phyloP scores from a whole-genome alignment of 2,329 filamentous ascomycete species.

The Podosphaera fusca region DNA sequence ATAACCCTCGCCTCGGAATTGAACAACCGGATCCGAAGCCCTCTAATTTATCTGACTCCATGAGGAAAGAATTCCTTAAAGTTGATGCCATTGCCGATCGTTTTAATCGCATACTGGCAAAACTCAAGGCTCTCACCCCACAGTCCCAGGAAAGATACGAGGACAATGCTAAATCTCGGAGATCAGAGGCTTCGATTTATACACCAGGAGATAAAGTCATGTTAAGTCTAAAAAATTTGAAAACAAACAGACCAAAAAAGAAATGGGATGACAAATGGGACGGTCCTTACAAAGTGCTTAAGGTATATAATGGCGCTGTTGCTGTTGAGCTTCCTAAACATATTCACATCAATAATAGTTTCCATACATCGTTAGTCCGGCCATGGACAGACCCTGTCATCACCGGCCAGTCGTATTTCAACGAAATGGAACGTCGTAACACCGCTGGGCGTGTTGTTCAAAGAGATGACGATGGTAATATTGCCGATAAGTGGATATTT shows the following conservation, averaged over 20 bases:
- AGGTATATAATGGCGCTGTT: background rate
- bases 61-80: too few relatives aligned
- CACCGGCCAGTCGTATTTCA: background rate
- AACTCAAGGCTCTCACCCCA: background rate
- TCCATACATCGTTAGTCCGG: background rate
- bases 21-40: background rate
- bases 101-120: too few relatives aligned
- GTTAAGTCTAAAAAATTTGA: too few relatives aligned
- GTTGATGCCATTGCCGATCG: too few relatives aligned
- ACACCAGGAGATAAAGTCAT: too few relatives aligned
- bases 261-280: background rate
- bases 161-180: background rate
- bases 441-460: background rate
- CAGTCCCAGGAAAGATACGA: background rate
- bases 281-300: background rate
- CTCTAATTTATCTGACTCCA: background rate
- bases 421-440: background rate
- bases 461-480: conserved; percentile 1
- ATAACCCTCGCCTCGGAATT: background rate
- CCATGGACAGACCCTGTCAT: background rate
- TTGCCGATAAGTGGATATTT: background rate
- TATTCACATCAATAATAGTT: background rate
- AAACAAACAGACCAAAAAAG: background rate
- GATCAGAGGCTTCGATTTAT: background rate
- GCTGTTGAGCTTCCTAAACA: background rate